Conservation (phyloP, 2,329 filamentous ascomycete species). For the Calonectria hongkongensis region DNA sequence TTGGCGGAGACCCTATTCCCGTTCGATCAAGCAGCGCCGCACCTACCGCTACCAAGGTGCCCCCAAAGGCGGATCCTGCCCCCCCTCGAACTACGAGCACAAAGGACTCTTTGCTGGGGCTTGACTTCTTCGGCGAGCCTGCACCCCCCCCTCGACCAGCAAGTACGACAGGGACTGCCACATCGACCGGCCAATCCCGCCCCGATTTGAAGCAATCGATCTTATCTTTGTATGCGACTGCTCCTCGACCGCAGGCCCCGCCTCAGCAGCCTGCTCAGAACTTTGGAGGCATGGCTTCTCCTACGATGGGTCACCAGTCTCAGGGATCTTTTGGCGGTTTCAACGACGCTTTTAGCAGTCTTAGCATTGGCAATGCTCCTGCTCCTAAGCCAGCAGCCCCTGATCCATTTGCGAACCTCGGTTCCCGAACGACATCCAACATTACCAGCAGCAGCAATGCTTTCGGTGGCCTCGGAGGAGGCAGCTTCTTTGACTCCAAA, state of each 20-base stretch:
- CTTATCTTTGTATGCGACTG: conserved; percentile 92
- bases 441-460: conserved; percentile 56
- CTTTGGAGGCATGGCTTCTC: conserved; percentile 81
- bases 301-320: conserved; percentile 70
- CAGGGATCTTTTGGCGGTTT: conserved; percentile 76
- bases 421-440: conserved; percentile 61
- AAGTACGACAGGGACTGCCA: conserved; percentile 82
- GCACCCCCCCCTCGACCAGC: conserved; percentile 86
- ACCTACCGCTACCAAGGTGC: conserved; percentile 74
- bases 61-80: conserved; percentile 77
- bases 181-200: conserved; percentile 80
- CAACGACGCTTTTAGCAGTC: conserved; percentile 81
- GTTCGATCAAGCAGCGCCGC: conserved; percentile 85
- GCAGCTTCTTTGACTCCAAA: conserved; percentile 88
- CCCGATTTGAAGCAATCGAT: conserved; percentile 99
- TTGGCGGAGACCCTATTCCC: conserved; percentile 83
- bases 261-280: conserved; percentile 71
- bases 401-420: conserved; percentile 78
- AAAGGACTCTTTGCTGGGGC: conserved; percentile 91
- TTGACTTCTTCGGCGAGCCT: conserved; percentile 91
- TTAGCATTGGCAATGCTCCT: conserved; percentile 64
- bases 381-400: conserved; percentile 65
- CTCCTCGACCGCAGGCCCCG: conserved; percentile 83
- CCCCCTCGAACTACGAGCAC: conserved; percentile 81
- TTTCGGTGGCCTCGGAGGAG: conserved; percentile 78